Conservation (phyloP, 768 basidiomycete species). For the Russula virescens region DNA sequence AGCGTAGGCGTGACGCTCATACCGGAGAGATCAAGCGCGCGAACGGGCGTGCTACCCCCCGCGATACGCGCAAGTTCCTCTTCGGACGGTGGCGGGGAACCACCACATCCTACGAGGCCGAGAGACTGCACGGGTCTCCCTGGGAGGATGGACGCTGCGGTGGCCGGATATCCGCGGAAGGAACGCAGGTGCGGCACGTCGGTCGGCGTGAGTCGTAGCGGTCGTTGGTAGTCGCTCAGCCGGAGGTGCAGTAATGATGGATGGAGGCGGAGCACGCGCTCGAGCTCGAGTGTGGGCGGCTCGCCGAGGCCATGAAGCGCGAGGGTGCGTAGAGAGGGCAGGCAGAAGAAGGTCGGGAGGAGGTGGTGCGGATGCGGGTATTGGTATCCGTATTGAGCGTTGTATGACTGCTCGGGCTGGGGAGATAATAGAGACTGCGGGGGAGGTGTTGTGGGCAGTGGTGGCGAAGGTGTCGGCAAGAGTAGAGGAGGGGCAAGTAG, state of each 20-base stretch:
- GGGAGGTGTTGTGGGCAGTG: background rate
- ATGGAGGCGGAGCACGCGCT: conserved; percentile 32
- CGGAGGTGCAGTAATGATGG: conserved; percentile 39
- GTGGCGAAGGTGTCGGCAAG: no score
- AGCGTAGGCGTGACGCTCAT: conserved; percentile 54
- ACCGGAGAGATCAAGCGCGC: conserved; percentile 51
- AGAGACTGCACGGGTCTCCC: conserved; percentile 54
- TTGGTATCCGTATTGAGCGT: no score
- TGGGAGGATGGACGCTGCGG: conserved; percentile 55
- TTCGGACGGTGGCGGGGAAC: conserved; percentile 39
- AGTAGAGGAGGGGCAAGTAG: no score
- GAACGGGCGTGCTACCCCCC: conserved; percentile 42
- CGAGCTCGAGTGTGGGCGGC: conserved; percentile 27
- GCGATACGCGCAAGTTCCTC: conserved; percentile 48
- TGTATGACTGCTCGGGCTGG: background rate
- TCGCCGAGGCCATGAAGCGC: conserved; percentile 33
- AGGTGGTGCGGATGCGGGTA: conserved; percentile 21
- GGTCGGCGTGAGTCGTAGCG: conserved; percentile 37
- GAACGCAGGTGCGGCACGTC: conserved; percentile 45
- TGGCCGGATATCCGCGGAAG: conserved; percentile 55
- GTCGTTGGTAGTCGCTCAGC: conserved; percentile 40
- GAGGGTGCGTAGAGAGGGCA: conserved; percentile 31
- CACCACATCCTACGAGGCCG: conserved; percentile 49
- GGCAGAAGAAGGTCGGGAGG: conserved; percentile 25
- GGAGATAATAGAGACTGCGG: no score